Evolutionary conservation across 352 stramenopile genomes (phyloP).

Genomic region (Albugo candida): DNA sequence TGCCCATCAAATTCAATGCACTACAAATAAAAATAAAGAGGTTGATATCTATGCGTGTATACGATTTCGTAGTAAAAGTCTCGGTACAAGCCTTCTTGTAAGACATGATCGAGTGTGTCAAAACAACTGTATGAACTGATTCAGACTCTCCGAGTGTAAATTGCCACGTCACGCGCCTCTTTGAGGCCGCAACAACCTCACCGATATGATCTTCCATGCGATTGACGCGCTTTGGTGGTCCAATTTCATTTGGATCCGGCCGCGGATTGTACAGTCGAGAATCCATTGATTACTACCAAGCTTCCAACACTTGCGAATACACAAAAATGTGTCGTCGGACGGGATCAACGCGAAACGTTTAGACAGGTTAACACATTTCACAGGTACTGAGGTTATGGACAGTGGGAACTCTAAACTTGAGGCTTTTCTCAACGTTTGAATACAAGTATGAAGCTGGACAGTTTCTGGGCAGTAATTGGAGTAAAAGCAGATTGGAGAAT

Average conservation of each 20-base stretch:
- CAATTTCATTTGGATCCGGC: constrained; percentile 38
- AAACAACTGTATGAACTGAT: constrained; percentile 44
- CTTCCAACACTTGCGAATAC: no score
- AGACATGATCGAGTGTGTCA: constrained; percentile 68
- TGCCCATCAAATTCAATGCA: constrained; percentile 57
- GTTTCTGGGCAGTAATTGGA: no score
- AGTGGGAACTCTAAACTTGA: no score
- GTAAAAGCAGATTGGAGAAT: no score
- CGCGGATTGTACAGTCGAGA: constrained; percentile 26
- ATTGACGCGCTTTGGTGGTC: constrained; percentile 43
- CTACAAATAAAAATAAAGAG: constrained; percentile 9
- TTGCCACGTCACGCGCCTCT: constrained; percentile 68
- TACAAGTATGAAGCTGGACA: no score
- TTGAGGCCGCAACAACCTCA: constrained; percentile 56
- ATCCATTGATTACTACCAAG: no score
- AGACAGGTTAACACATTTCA: no score
- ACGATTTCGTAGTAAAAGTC: neutral
- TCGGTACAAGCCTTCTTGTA: constrained; percentile 42
- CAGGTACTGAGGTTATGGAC: no score
- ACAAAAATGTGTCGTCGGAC: no score
- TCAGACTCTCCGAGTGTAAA: constrained; percentile 65
- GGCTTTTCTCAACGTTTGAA: no score
- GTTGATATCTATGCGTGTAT: neutral
- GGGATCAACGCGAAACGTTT: no score
- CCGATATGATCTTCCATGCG: constrained; percentile 63